Evolutionary conservation across 495 filamentous ascomycete species (phyloP), one percentile per base, ranked within the genome.

Genomic region (Penicillium goetzii): DNA sequence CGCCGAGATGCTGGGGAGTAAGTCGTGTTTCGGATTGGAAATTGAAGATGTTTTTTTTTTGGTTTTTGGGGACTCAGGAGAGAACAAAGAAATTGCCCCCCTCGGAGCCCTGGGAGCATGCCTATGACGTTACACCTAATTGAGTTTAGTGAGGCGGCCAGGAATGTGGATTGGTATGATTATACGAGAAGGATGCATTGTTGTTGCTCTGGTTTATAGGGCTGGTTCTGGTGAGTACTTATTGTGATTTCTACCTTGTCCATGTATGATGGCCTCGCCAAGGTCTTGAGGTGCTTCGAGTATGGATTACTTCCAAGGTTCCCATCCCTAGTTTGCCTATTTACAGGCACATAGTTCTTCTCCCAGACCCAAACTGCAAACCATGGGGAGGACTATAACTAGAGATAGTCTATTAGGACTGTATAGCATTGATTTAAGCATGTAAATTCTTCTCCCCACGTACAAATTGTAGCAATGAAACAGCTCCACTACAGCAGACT

Each of bases 101-200:
- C 40, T n/a, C 2, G 15, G n/a, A n/a, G n/a, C n/a, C n/a, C n/a
- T n/a, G n/a, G 4, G 40, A n/a, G 17, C 6, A 8, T 17, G 17
- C n/a, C n/a, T 47, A 47, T 47, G 41, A 47, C 41, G 41, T 47
- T 47, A 47, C 41, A 47, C 19, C 41, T 21, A 47, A 47, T 47
- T 15, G 41, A 47, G 41, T 47, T 47, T 47, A 47, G 41, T 43
- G 8, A 14, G 12, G 10, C 34, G 34, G 10, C 12, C 12, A 4
- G 34, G 12, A 36, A 32, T 32, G 30, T 32, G 30, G 30, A 36
- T 7, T 7, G 34, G 34, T 12, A 12, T 36, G 34, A 40, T 40
- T 40, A 17, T 17, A 5, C 36, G 36, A 5, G 36, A 12, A 3
- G 12, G 15, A 11, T 40, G 14, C 2, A 3, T 32, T 32, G 2